Base-by-base conservation (phyloP, 2,329 filamentous ascomycete species). In the Penicillium sp. region DNA sequence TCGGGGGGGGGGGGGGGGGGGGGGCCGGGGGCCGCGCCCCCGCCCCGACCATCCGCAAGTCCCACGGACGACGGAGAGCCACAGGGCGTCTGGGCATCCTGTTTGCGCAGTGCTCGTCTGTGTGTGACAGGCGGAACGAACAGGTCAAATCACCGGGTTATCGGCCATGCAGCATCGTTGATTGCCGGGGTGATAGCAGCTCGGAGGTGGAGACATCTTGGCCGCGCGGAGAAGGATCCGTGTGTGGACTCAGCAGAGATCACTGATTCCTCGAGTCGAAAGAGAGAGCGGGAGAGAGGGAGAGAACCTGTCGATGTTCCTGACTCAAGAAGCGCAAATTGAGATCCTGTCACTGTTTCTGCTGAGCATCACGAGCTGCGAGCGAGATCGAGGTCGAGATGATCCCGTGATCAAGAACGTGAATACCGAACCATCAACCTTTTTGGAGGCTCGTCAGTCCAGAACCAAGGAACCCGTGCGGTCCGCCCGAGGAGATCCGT, bases 121-220 rank as follows among this genome's bases (percentile, higher is more conserved):
- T 47, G 53, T 55, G 54, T 52, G 47, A 56, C 52, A 45, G 44
- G 35, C 29, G 34, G 43, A 46, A 25, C 32, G 28, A 40, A 44
- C 41, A 44, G 46, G 41, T 40, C 36, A 29, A 39, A 41, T 33
- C 28, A 28, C 29, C 29, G 29, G 29, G 29, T 38, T 7, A n/a
- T 43, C 40, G 40, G 29, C 25, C 42, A 25, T 43, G 32, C 42
- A 29, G 34, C 25, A 28, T 43, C 29, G 28, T 13, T 28, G 18
- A 43, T 43, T 43, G 42, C 42, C 42, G 42, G 33, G 42, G 42
- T 43, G 33, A 43, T 43, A 25, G 33, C 18, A 9, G 11, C 26
- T 3, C 12, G 39, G 24, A 27, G 29, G 29, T 32, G 8, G 29
- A 32, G 29, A 32, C 18, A 18, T 18, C 18, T 18, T 18, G 18